Base-by-base conservation (phyloP, 768 basidiomycete species). In the Dioszegia hungarica region DNA sequence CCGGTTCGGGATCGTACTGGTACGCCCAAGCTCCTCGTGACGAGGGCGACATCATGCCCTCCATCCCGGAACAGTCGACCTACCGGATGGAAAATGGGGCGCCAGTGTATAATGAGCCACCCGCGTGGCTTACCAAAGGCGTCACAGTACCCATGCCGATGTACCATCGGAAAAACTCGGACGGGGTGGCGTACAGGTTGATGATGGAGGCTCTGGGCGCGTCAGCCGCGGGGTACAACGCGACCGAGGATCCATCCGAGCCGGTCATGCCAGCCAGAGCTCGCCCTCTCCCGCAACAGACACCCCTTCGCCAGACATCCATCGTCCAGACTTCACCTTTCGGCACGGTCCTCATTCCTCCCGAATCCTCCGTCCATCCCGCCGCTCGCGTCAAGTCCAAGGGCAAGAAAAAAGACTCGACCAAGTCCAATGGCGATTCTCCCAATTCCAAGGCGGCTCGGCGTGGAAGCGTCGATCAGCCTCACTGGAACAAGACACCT, bases 401-500 rank as follows among this genome's bases (percentile, higher is more conserved):
- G 31, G 1, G 29, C 37, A 39, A 37, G 25, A 25, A 5, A n/a
- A 28, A 19, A 27, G 27, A 31, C 19, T 25, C 49, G 3, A 51
- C 39, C 2, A 38, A 39, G 25, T n/a, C 40, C 3, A 17, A 54
- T 9, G 44, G 15, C 14, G 14, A 5, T 20, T 12, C 3, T 34
- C 22, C 24, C 6, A 27, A 17, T 0, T 25, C 15, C 12, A 33
- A 57, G 6, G 52, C 63, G 8, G 29, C 59, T 0, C 39, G 67
- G 3, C 49, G 62, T 20, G 59, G 61, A 15, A 61, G 50, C 28
- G 64, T 49, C 14, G 46, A 61, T 45, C 54, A 64, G 28, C 63
- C 68, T 5, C 57, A 71, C 33, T 75, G 74, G 74, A 64, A 66
- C 20, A 56, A 61, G 28, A 62, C 90, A 0, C 94, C 94, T 4